Base-by-base conservation (phyloP, 2,329 filamentous ascomycete species). In the Elsinoe necatrix region DNA sequence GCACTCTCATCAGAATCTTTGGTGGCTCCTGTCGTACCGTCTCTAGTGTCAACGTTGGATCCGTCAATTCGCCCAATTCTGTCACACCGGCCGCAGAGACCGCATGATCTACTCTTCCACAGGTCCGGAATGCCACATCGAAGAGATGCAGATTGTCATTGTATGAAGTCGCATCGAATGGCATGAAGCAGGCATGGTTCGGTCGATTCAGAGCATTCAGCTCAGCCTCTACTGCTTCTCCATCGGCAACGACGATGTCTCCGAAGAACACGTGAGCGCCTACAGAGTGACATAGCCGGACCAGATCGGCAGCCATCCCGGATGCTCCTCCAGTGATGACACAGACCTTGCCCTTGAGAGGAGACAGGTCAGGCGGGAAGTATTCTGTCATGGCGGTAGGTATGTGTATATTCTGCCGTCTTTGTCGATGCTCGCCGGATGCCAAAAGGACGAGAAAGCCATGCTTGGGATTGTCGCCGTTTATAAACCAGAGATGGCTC, bases 31-130 rank as follows among this genome's bases (percentile, higher is more conserved):
- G 63, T 29, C 69, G 67, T 20, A 80, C 68, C 7, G 67, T 72
- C 34, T 75, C 70, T 12, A 77, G 61, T 5, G 69, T 73, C 37
- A 79, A 63, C 1, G 66, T 64, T 1, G 72, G 70, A 45, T 76
- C 75, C 57, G 77, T 77, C 67, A 73, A 75, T 42, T 73, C 71
- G 0, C 67, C 68, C 4, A 69, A 68, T 58, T 78, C 77, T 14
- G 69, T 67, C 3, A 76, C 71, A 0, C 74, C 77, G 1, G 77
- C 77, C 29, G 71, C 75, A 3, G 73, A 72, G 18, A 78, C 69
- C 4, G 76, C 77, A 58, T 76, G 72, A 57, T 80, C 77, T 20
- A 80, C 70, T 4, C 67, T 67, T 2, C 74, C 73, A 57, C 75
- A 74, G n/a, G 67, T 69, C 5, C 71, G 64, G 41, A 72, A 71